A percentile compares a stretch with the other conserved stretches of the same genome.
Evolutionary conservation across 2,329 filamentous ascomycete genomes (phyloP).

Genomic region (Diaporthe citriasiana): DNA sequence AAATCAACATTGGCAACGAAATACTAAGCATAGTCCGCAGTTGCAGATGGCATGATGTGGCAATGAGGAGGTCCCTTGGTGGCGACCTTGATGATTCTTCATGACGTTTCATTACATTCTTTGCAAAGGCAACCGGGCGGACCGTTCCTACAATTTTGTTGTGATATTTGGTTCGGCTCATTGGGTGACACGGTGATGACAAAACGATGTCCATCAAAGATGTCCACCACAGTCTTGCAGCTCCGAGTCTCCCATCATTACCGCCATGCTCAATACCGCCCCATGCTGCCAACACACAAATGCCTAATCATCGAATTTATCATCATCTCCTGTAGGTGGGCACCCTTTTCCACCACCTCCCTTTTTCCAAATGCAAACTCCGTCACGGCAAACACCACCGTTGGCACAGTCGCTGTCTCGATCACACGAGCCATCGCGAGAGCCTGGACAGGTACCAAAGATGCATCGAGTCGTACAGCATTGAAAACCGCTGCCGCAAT

Average conservation of each 20-base stretch:
- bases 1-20: not conserved
- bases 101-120: not conserved
- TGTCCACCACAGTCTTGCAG: not conserved
- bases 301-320: not conserved
- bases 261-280: not conserved
- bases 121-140: no score
- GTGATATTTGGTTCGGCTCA: not conserved
- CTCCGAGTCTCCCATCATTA: not conserved
- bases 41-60: no score
- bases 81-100: not conserved
- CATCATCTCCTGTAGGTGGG: no score
- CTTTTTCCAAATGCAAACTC: conserved; percentile 1
- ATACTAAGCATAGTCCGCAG: no score
- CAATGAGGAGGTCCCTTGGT: not conserved
- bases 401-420: conserved; percentile 6
- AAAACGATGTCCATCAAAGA: not conserved
- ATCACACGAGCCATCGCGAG: not conserved
- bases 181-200: no score
- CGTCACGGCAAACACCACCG: conserved; percentile 11
- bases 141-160: not conserved
- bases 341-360: conserved; percentile 1
- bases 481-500: conserved; percentile 12
- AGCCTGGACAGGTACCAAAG: not conserved
- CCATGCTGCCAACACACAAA: not conserved
- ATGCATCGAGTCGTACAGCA: conserved; percentile 17